Evolutionary conservation across 2,329 filamentous ascomycete genomes (phyloP).

Genomic region (Daldinia sp.): DNA sequence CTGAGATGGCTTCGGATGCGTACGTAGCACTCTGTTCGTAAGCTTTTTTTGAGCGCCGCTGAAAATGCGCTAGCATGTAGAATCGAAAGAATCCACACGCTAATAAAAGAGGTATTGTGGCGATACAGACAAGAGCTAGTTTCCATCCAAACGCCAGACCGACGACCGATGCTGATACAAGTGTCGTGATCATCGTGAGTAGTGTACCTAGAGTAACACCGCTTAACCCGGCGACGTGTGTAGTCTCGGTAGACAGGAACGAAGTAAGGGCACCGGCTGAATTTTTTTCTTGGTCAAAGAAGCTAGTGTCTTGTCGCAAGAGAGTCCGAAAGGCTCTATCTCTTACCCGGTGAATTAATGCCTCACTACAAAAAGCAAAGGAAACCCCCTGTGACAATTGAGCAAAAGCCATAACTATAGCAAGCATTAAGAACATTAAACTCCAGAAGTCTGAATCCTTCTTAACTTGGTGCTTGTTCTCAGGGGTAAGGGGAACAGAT

Average conservation of each 20-base stretch:
- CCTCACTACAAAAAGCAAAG: conserved; percentile 88
- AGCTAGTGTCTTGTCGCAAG: conserved; percentile 90
- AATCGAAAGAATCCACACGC: conserved; percentile 89
- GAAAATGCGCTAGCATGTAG: conserved; percentile 82
- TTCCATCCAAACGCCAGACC: conserved; percentile 86
- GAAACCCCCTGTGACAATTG: conserved; percentile 74
- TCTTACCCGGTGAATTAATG: conserved; percentile 82
- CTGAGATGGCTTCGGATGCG: conserved; percentile 91
- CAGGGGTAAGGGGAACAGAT: conserved; percentile 53
- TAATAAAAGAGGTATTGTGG: conserved; percentile 79
- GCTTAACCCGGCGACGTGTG: conserved; percentile 85
- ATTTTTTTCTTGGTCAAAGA: conserved; percentile 91
- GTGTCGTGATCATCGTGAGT: conserved; percentile 79
- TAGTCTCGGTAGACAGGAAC: conserved; percentile 89
- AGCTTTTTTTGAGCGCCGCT: conserved; percentile 78
- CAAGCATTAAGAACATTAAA: conserved; percentile 88
- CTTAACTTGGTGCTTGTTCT: conserved; percentile 65
- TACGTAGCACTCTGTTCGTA: conserved; percentile 85
- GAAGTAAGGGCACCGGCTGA: conserved; percentile 87
- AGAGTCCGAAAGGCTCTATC: conserved; percentile 85
- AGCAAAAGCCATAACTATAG: conserved; percentile 73
- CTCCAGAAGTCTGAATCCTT: conserved; percentile 85
- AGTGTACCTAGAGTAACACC: conserved; percentile 89
- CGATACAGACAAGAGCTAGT: conserved; percentile 81
- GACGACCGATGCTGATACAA: conserved; percentile 76